Evolutionary conservation across 495 filamentous ascomycete genomes (phyloP).

Genomic region (Cercophora scortea): DNA sequence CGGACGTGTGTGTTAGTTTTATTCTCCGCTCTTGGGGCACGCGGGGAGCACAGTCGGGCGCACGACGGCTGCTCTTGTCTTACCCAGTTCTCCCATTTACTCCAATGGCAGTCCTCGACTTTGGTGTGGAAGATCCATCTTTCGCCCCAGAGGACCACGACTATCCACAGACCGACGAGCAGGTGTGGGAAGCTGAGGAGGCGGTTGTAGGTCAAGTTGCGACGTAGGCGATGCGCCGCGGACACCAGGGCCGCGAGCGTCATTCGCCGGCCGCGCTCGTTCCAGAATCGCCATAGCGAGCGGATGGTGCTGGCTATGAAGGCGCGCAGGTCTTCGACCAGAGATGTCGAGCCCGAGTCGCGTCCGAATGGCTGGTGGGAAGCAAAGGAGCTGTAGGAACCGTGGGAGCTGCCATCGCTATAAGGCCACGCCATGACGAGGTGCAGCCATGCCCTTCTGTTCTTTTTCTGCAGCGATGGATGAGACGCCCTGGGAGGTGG

Average conservation of each 20-base stretch:
- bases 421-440: slow-evolving; percentile 20
- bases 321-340: slow-evolving; percentile 19
- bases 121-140: slow-evolving; percentile 61
- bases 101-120: slow-evolving; percentile 71
- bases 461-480: too few species aligned
- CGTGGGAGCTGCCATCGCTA: slow-evolving; percentile 3
- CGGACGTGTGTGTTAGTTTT: slow-evolving; percentile 1
- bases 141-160: slow-evolving; percentile 82
- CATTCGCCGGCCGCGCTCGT: slow-evolving; percentile 28
- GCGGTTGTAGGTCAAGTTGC: slow-evolving; percentile 35
- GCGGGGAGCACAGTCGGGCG: background rate
- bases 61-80: slow-evolving; percentile 20
- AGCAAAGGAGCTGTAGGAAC: background rate
- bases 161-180: slow-evolving; percentile 65
- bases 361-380: slow-evolving; percentile 4
- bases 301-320: slow-evolving; percentile 23
- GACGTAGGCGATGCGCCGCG: slow-evolving; percentile 21
- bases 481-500: too few species aligned
- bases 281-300: slow-evolving; percentile 26
- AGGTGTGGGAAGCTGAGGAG: slow-evolving; percentile 56
- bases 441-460: slow-evolving; percentile 16
- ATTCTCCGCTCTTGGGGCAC: background rate
- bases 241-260: slow-evolving; percentile 17
- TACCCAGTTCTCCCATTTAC: slow-evolving; percentile 89
- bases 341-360: slow-evolving; percentile 17